Conservation (phyloP, 495 filamentous ascomycete species). For the Podospora sp. region DNA sequence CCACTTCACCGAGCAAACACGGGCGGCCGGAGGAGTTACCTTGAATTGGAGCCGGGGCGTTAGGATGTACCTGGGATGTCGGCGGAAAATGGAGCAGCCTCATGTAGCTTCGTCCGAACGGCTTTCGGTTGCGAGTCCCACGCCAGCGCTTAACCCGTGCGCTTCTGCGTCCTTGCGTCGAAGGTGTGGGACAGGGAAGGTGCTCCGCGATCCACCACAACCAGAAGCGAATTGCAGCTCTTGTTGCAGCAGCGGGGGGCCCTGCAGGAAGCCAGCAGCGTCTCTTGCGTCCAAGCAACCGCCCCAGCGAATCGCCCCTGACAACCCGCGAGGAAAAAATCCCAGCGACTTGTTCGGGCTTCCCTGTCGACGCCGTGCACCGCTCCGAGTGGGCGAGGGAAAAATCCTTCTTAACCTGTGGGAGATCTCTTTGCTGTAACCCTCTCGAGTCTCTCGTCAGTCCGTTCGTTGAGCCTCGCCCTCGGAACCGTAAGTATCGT, state of each 20-base stretch:
- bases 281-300: conserved; percentile 27
- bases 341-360: conserved; percentile 35
- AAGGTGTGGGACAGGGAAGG: conserved; percentile 24
- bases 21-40: conserved; percentile 7
- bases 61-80: conserved; percentile 18
- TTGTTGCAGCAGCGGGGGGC: conserved; percentile 15
- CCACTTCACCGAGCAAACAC: conserved; percentile 14
- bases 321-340: conserved; percentile 38
- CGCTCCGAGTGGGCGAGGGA: conserved; percentile 26
- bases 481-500: conserved; percentile 27
- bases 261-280: conserved; percentile 18
- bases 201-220: conserved; percentile 28
- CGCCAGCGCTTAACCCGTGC: conserved; percentile 25
- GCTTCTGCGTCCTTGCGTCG: conserved; percentile 17
- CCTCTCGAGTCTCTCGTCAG: conserved; percentile 23
- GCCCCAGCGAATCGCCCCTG: conserved; percentile 38
- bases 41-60: not conserved
- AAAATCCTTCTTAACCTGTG: conserved; percentile 40
- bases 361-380: conserved; percentile 35
- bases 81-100: not conserved
- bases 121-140: conserved; percentile 5
- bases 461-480: conserved; percentile 27
- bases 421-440: conserved; percentile 1
- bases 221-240: conserved; percentile 22
- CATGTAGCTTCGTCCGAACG: conserved; percentile 22